These are phyloP conservation scores for Fagus sylvatica DNA, from an alignment of 306 rosid species.

Conservation along the genomic window DNA sequence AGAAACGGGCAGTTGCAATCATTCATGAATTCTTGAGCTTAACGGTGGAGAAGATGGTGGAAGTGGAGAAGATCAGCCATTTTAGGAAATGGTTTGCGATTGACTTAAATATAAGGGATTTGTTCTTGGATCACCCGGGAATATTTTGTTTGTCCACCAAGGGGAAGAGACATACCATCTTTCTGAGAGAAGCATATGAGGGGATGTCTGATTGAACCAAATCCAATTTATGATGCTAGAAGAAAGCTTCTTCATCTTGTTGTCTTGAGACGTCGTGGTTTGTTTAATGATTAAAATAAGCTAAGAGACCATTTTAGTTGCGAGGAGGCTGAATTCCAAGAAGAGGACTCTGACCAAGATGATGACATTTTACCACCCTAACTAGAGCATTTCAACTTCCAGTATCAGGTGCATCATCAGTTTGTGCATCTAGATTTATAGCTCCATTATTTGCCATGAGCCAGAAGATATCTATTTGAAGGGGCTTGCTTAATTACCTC, in stretches of 20 bases:
- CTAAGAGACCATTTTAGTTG: slow-evolving; percentile 29
- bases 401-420: background rate
- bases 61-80: slow-evolving; percentile 77
- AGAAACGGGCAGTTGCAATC: slow-evolving; percentile 78
- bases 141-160: slow-evolving; percentile 83
- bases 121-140: slow-evolving; percentile 83
- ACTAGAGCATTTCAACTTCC: background rate
- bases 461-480: background rate
- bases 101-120: slow-evolving; percentile 69
- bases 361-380: background rate
- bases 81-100: slow-evolving; percentile 62
- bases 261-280: slow-evolving; percentile 57
- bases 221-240: slow-evolving; percentile 77
- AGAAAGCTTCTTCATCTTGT: slow-evolving; percentile 86
- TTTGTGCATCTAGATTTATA: background rate
- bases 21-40: slow-evolving; percentile 86
- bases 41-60: slow-evolving; percentile 93
- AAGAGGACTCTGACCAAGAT: slow-evolving; percentile 13
- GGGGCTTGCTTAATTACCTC: background rate
- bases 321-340: slow-evolving; percentile 22
- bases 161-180: slow-evolving; percentile 86
- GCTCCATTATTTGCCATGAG: background rate
- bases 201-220: slow-evolving; percentile 69
- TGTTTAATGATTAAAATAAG: slow-evolving; percentile 44
- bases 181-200: slow-evolving; percentile 89